Evolutionary conservation across 2,329 filamentous ascomycete species (phyloP), one percentile per base, ranked within the genome.

Genomic region (Trichoderma sp.): DNA sequence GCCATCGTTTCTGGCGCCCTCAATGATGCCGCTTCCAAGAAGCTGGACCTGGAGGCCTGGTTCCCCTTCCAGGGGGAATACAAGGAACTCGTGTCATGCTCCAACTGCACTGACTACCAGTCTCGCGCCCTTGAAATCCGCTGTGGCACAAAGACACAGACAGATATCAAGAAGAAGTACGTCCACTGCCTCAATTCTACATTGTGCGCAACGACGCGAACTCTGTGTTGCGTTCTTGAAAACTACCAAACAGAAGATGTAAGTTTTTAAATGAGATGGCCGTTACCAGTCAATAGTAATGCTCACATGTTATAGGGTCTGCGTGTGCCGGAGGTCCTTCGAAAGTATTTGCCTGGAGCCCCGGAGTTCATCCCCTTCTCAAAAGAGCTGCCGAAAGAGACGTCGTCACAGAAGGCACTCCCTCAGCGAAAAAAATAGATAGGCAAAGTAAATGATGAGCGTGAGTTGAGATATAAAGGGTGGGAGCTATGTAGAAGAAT

Each of bases 41-140:
- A 99, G 83, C 94, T 91, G 79, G 96, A 99, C 77, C 86, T 99
- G 27, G 96, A 99, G 80, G 95, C 96, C 3, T 97, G 94, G 93
- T 97, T 97, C 81, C 94, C 93, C 19, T 96, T 92, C 85, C 94
- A 98, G 81, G 92, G 92, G 75, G 96, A 98, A 82, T 99, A 98
- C 87, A 98, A 98, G 83, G 96, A 98, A 83, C 88, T 99, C 33
- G 96, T 98, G 62, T 97, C 93, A 24, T 97, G 94, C 87, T 97
- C 93, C 71, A 99, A 99, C 83, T 99, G 96, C 85, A 97, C 93
- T 56, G 95, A 98, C 79, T 98, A 98, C 84, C 96, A 99, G 84
- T 94, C 93, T 29, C 88, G 96, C 68, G 94, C 94, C 74, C 87
- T 99, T 14, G 95, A 98, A 81, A 97, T 99, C 75, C 89, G 96